Evolutionary conservation across 1,284 basidiomycete species (phyloP).

Genomic region (Trichosporon sp.): DNA sequence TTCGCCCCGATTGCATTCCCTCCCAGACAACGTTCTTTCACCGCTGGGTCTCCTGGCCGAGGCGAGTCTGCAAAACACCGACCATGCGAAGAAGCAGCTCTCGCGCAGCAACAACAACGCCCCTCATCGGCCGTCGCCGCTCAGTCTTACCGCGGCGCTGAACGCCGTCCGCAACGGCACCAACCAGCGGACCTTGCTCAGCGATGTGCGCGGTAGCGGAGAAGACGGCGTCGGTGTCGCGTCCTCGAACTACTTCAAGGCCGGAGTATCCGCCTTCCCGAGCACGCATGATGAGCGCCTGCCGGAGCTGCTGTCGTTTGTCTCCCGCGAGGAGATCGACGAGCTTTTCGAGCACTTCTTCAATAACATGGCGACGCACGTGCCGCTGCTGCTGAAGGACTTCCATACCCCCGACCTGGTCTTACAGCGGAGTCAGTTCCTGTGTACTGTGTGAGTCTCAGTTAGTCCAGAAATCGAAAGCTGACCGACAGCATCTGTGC

Average conservation of each 20-base stretch:
- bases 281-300: constrained; percentile 32
- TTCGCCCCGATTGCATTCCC: constrained; percentile 78
- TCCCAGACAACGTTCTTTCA: constrained; percentile 88
- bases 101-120: constrained; percentile 32
- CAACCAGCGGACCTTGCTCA: constrained; percentile 41
- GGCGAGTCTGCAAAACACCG: constrained; percentile 82
- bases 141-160: constrained; percentile 34
- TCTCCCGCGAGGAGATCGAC: constrained; percentile 78
- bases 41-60: constrained; percentile 88
- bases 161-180: constrained; percentile 30
- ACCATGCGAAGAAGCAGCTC: constrained; percentile 40
- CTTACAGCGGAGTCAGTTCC: constrained; percentile 86
- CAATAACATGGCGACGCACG: constrained; percentile 52
- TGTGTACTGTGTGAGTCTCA: constrained; percentile 79
- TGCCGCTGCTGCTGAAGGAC: constrained; percentile 69
- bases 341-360: constrained; percentile 89
- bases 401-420: constrained; percentile 92
- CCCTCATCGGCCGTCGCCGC: constrained; percentile 42
- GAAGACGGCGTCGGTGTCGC: constrained; percentile 63
- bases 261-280: constrained; percentile 62
- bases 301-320: constrained; percentile 85
- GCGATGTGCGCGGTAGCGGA: constrained; percentile 44
- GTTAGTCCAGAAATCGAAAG: neutral
- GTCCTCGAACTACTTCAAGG: constrained; percentile 90
- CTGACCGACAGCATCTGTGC: constrained; percentile 67